Evolutionary conservation across 441 rosid genomes (phyloP), one percentile per base, ranked within the genome.

Genomic region (Theobroma grandiflorum): DNA sequence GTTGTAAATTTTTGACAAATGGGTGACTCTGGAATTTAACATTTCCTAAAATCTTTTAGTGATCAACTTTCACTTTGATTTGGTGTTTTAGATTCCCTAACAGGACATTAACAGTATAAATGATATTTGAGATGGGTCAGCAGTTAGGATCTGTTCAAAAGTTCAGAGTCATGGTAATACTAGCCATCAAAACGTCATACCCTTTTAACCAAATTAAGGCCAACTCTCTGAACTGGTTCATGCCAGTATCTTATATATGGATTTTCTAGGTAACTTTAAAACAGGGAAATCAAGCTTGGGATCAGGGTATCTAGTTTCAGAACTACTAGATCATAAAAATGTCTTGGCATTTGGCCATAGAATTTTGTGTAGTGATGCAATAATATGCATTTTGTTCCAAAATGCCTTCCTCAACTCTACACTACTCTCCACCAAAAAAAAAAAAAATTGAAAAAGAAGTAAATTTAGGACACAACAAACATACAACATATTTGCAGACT

Each of bases 21-120:
- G 18, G 2, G 16, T 16, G 33, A 71, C 50, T 45, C 22, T 33
- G 15, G 22, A 71, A 47, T 22, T 8, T 69, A 47, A 52, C 6
- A 22, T 69, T 31, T 33, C 12, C 14, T 49, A 15, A 37, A 45
- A 68, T 70, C 12, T 22, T 10, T 26, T 6, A 69, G 2, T 68
- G 40, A 26, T 38, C 6, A 45, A 0, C 11, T 66, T 42, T 42
- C 52, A 18, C 70, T 43, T 45, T 43, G 53, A 43, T 42, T 42
- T 67, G 31, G 14, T 16, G 22, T 40, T 40, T 45, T 6, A 1
- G 43, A 65, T 9, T 65, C 31, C 26, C 26, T 26, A 38, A 65
- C 49, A 65, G 70, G 70, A 65, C 40, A 18, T 38, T 65, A 49
- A 18, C 38, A 65, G 70, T 35, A 64, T 38, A 65, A 65, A 37